Conservation (phyloP, 1,284 basidiomycete species). For the Apiotrichum gamsii region DNA sequence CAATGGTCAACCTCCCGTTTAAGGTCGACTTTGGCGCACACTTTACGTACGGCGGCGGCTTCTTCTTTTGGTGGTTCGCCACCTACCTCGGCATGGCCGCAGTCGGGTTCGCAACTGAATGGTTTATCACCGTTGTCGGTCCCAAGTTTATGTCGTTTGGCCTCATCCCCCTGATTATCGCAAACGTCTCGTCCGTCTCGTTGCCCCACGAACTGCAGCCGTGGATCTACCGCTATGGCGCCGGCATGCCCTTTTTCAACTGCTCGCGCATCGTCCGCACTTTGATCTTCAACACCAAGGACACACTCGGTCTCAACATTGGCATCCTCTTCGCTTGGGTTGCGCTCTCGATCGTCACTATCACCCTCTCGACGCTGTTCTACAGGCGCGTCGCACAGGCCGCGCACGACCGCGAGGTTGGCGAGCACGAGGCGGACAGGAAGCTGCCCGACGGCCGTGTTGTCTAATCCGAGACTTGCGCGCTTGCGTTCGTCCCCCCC, state of each 20-base stretch:
- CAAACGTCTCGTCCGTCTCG: conserved; percentile 59
- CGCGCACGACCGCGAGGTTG: neutral
- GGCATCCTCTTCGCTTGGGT: conserved; percentile 53
- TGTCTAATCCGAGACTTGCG: too few species aligned
- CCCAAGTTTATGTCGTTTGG: conserved; percentile 44
- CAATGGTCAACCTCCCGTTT: conserved; percentile 60
- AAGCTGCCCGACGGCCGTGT: conserved; percentile 5
- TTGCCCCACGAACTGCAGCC: conserved; percentile 65
- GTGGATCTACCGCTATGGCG: conserved; percentile 53
- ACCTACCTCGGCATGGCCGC: conserved; percentile 52
- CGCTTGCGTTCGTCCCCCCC: too few species aligned
- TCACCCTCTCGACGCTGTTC: conserved; percentile 49
- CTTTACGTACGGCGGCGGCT: conserved; percentile 53
- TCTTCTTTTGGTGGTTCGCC: conserved; percentile 70
- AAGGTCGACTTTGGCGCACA: conserved; percentile 50
- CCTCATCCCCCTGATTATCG: conserved; percentile 54
- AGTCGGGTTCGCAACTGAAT: conserved; percentile 57
- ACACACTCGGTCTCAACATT: conserved; percentile 51
- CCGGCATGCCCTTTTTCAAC: conserved; percentile 68
- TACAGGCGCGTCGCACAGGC: conserved; percentile 42
- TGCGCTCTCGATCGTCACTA: conserved; percentile 45
- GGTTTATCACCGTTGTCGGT: conserved; percentile 41
- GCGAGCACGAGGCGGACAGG: conserved; percentile 6
- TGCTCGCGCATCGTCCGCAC: conserved; percentile 54
- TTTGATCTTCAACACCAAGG: conserved; percentile 63